A percentile compares a stretch with the other conserved stretches of the same genome.
phyloP scores from a whole-genome alignment of 805 yeast genomes.

The Starmerella bombicola region DNA sequence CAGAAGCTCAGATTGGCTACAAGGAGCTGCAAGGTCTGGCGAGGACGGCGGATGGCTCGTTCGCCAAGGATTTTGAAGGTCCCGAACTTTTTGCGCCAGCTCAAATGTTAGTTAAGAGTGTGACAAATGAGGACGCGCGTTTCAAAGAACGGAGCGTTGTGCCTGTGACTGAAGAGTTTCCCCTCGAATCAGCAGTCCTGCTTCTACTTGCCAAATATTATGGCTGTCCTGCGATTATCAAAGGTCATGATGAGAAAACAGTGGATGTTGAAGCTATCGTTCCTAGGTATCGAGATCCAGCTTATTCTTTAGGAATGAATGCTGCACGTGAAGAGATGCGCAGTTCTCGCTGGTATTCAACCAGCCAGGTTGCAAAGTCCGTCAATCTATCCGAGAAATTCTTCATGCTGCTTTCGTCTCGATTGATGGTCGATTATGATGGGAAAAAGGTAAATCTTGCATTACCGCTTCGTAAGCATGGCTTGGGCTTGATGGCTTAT shows the following conservation, averaged over 20 bases:
- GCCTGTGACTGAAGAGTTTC: slow-evolving; percentile 74
- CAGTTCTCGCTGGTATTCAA: slow-evolving; percentile 48
- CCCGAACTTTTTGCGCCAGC: slow-evolving; percentile 52
- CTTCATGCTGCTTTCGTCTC: slow-evolving; percentile 67
- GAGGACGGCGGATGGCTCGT: slow-evolving; percentile 60
- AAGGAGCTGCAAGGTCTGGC: slow-evolving; percentile 64
- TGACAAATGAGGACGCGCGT: slow-evolving; percentile 62
- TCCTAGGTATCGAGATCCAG: slow-evolving; percentile 28
- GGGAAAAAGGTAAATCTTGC: slow-evolving; percentile 57
- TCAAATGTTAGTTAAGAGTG: slow-evolving; percentile 65
- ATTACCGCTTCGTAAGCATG: slow-evolving; percentile 70
- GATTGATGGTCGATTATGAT: slow-evolving; percentile 40
- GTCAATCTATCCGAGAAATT: slow-evolving; percentile 49
- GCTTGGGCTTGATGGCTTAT: slow-evolving; percentile 64
- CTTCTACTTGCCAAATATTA: slow-evolving; percentile 79
- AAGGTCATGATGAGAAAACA: slow-evolving; percentile 30
- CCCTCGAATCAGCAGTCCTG: slow-evolving; percentile 54
- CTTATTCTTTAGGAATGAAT: slow-evolving; percentile 53
- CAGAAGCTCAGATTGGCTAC: slow-evolving; percentile 55
- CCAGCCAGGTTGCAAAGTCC: slow-evolving; percentile 49
- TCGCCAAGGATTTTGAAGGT: slow-evolving; percentile 53
- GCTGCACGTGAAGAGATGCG: slow-evolving; percentile 47
- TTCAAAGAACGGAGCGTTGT: slow-evolving; percentile 57
- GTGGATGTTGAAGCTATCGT: slow-evolving; percentile 25
- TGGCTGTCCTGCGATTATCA: slow-evolving; percentile 53